These are phyloP conservation scores for Boletus speciosus DNA, from an alignment of 768 basidiomycete genomes.

Conservation along the genomic window DNA sequence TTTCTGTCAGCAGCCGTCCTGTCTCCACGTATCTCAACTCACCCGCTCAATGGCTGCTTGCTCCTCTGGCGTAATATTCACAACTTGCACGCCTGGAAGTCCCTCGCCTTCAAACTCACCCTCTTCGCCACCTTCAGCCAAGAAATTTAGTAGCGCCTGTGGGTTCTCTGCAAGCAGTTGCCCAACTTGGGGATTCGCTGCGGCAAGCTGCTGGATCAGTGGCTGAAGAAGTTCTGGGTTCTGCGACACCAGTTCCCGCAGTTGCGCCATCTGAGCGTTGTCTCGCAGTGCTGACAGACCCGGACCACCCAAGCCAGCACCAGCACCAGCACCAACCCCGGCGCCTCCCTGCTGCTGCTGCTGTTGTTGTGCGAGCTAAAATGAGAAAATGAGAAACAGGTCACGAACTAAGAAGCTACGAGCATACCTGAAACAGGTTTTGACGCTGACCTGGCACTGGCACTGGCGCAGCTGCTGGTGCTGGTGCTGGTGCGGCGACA, in stretches of 20 bases:
- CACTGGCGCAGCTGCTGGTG: conserved; percentile 6
- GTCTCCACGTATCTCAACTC: conserved; percentile 31
- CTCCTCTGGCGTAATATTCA: conserved; percentile 85
- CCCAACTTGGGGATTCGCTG: conserved; percentile 71
- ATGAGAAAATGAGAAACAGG: background rate
- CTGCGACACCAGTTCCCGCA: conserved; percentile 66
- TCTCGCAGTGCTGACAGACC: conserved; percentile 54
- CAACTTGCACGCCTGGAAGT: conserved; percentile 36
- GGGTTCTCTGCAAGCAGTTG: conserved; percentile 70
- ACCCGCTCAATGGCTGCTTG: conserved; percentile 86
- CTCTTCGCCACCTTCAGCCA: conserved; percentile 46
- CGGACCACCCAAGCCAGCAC: conserved; percentile 26
- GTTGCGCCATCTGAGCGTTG: conserved; percentile 63
- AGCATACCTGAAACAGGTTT: conserved; percentile 79
- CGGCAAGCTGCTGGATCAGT: conserved; percentile 77
- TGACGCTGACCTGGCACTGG: conserved; percentile 50
- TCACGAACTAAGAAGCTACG: background rate
- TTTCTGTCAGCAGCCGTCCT: background rate
- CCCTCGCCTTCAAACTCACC: conserved; percentile 40
- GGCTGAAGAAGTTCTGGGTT: conserved; percentile 81
- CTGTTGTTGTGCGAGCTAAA: conserved; percentile 68
- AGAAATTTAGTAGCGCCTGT: conserved; percentile 57
- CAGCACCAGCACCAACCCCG: conserved; percentile 27
- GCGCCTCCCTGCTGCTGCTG: conserved; percentile 29
- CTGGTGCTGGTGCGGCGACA: conserved; percentile 34